These are phyloP conservation scores for Neurospora cerealis DNA, from an alignment of 495 filamentous ascomycete genomes.

Conservation along the genomic window DNA sequence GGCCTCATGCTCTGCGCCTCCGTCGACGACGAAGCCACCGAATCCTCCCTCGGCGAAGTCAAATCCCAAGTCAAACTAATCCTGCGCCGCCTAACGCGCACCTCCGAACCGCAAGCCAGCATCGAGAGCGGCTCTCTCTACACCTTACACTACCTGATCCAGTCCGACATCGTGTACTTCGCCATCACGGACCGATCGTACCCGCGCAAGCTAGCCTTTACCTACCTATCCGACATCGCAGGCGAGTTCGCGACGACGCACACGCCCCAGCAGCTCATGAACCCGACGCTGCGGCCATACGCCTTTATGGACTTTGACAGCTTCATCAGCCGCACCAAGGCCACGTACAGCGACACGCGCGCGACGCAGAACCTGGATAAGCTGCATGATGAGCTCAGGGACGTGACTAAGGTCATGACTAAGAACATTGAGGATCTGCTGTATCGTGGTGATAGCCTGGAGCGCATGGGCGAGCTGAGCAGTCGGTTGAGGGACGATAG, in stretches of 20 bases:
- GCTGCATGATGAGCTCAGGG: conserved; percentile 88
- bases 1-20: conserved; percentile 92
- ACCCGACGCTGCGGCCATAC: conserved; percentile 73
- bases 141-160: conserved; percentile 84
- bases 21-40: conserved; percentile 69
- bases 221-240: conserved; percentile 87
- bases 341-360: conserved; percentile 86
- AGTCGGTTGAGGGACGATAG: conserved; percentile 80
- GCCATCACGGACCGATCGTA: conserved; percentile 89
- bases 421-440: conserved; percentile 99
- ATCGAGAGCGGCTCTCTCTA: conserved; percentile 70
- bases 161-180: conserved; percentile 74
- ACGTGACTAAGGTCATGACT: conserved; percentile 99
- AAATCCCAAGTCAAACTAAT: conserved; percentile 88
- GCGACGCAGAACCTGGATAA: conserved; percentile 81
- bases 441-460: conserved; percentile 88
- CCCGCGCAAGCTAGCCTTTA: conserved; percentile 96
- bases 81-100: conserved; percentile 73
- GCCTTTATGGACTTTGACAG: conserved; percentile 97
- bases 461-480: conserved; percentile 95
- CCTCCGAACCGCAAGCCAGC: conserved; percentile 79
- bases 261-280: conserved; percentile 57
- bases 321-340: conserved; percentile 87
- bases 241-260: conserved; percentile 89
- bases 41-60: conserved; percentile 72